Evolutionary conservation across 345 rosid species (phyloP).

Genomic region (Punica granatum): DNA sequence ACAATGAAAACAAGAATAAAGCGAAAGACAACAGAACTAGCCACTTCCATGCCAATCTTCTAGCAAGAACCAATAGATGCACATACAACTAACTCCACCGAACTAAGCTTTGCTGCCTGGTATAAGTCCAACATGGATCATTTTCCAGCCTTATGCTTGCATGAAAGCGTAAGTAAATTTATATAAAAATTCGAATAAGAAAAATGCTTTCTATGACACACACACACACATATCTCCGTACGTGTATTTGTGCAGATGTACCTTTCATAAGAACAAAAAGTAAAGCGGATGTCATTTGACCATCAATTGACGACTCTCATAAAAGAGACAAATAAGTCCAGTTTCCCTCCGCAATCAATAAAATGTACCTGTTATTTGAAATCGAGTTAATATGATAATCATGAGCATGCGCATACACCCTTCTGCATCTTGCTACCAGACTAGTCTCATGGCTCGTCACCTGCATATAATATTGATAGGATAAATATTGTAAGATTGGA

Average conservation of each 20-base stretch:
- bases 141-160: neutral
- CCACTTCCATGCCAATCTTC: neutral
- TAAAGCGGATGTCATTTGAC: no score
- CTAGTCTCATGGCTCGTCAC: slow-evolving; percentile 77
- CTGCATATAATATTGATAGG: slow-evolving; percentile 24
- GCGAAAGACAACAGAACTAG: neutral
- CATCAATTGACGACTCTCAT: neutral
- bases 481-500: neutral
- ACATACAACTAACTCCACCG: neutral
- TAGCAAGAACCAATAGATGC: neutral
- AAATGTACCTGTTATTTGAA: slow-evolving; percentile 73
- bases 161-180: neutral
- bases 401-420: slow-evolving; percentile 97
- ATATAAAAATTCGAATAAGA: neutral
- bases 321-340: neutral
- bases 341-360: neutral
- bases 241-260: no score
- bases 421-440: slow-evolving; percentile 85
- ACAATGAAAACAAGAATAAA: neutral
- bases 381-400: slow-evolving; percentile 98
- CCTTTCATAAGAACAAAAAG: neutral
- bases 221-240: no score
- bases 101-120: neutral
- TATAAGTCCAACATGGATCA: neutral
- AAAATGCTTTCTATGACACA: neutral